phyloP scores from a whole-genome alignment of 148 eudicot genomes.

The Fagopyrum esculentum region DNA sequence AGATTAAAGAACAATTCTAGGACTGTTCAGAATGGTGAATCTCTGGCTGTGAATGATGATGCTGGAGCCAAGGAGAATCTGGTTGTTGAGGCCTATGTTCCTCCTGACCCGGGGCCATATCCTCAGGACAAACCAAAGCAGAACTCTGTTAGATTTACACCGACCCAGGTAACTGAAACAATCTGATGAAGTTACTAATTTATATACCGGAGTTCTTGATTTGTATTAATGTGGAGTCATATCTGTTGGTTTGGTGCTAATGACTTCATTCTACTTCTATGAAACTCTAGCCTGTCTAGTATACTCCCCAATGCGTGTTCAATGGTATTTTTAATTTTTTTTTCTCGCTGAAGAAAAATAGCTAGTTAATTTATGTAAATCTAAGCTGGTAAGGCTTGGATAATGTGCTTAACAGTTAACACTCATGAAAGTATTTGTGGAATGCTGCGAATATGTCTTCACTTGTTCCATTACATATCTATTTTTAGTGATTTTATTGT shows the following conservation, averaged over 20 bases:
- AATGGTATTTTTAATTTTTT: not conserved
- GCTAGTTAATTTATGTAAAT: not conserved
- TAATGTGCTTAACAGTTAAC: not conserved
- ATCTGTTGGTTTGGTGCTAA: not conserved
- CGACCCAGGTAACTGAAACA: constrained; percentile 62
- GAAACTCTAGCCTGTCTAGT: not conserved
- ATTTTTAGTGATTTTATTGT: not conserved
- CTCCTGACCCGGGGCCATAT: constrained; percentile 98
- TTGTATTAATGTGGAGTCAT: constrained; percentile 4
- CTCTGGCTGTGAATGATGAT: constrained; percentile 22
- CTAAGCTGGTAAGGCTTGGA: not conserved
- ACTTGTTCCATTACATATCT: not conserved
- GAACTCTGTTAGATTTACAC: constrained; percentile 87
- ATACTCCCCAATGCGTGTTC: not conserved
- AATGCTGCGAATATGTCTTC: not conserved
- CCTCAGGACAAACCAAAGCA: constrained; percentile 97
- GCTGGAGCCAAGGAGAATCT: constrained; percentile 50
- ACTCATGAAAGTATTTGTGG: not conserved
- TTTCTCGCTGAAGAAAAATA: not conserved
- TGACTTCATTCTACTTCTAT: not conserved
- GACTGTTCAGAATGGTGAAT: constrained; percentile 60
- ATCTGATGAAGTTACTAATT: not conserved
- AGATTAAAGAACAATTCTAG: constrained; percentile 48
- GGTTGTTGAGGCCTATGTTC: constrained; percentile 80
- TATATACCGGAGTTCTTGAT: not conserved